Base-by-base conservation (phyloP, 352 stramenopile species). In the Globisporangium spinosum region DNA sequence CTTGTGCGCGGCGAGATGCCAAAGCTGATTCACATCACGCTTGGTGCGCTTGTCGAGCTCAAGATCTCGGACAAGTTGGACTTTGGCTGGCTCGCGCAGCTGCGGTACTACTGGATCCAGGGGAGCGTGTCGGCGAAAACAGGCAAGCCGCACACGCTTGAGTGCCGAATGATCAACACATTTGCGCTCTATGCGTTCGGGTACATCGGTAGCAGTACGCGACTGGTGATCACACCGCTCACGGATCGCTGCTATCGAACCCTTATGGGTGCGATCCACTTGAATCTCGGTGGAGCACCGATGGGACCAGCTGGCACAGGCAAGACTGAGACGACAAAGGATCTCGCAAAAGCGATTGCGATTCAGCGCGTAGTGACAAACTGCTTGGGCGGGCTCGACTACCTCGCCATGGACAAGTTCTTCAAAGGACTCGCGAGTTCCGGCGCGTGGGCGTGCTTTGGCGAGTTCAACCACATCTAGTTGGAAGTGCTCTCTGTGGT, bases 341-440 rank as follows among this genome's bases (percentile, higher is more conserved):
- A 98, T 77, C 68, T 98, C 1, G 87, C 82, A 32, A 98, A 98
- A 67, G 93, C 92, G 0, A 93, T 98, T 32, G 92, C 92, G 15
- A 97, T 97, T 58, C 93, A 98, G 64, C 98, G 94, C 66, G 92
- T 98, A 8, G 92, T 98, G 12, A 97, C 93, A 25, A 98, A 98
- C 73, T 98, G 92, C 71, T 97, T 89, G 0, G 82, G 88, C 51
- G 87, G 87, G 22, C 78, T 98, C 8, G 89, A 97, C 68, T 98
- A 98, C 77, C 77, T 95, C 25, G 92, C 92, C 22, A 98, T 97
- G 90, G 92, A 85, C 27, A 98, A 98, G 69, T 98, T 98, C 69
- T 98, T 98, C 73, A 98, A 98, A 67, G 92, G 92, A 9, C 84
- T 98, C 17, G 92, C 91, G 5, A 91, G 82, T 49, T 95, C 85